Base-by-base conservation (phyloP, 345 rosid genomes). In the Hibiscus syriacus region DNA sequence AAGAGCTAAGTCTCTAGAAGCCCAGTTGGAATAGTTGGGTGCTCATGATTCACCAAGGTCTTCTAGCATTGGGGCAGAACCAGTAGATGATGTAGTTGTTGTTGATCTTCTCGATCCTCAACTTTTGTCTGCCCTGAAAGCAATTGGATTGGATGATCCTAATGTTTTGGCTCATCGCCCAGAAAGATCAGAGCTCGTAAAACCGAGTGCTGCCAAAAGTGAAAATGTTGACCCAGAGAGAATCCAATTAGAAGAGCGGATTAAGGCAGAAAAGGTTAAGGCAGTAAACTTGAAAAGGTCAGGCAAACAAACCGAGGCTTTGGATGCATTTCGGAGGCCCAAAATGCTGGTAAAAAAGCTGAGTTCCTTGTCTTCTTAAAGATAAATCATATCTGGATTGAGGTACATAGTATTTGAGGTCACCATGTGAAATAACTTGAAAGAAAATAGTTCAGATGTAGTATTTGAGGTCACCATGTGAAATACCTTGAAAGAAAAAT, bases 101-200 rank as follows among this genome's bases (percentile, higher is more conserved):
- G 96, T 90, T 76, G 93, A 88, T 87, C 78, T 92, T 75, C 98
- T 92, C 12, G 97, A 92, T 87, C 97, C 97, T 77, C 89, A 87
- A 60, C 96, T 92, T 70, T 71, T 92, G 6, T 84, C 92, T 77
- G 93, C 96, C 27, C 71, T 92, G 50, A 82, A 76, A 77, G 90
- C 86, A 43, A 83, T 90, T 27, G 98, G 97, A 41, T 71, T 93
- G 55, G 87, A 77, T 30, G 90, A 80, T 71, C 34, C 79, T 14
- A 60, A 63, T 49, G 32, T 22, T 59, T 56, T 68, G 2, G 46
- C 78, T 0, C 78, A 10, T 67, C 63, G 69, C 20, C 78, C 69
- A 46, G 77, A 79, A 43, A 78, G 29, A 30, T 57, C 70, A 17
- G 79, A 70, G 52, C 72, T 85, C 36, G 70, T 26, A 39, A 78